phyloP scores from a whole-genome alignment of 306 rosid genomes.

The Notholithocarpus densiflorus region DNA sequence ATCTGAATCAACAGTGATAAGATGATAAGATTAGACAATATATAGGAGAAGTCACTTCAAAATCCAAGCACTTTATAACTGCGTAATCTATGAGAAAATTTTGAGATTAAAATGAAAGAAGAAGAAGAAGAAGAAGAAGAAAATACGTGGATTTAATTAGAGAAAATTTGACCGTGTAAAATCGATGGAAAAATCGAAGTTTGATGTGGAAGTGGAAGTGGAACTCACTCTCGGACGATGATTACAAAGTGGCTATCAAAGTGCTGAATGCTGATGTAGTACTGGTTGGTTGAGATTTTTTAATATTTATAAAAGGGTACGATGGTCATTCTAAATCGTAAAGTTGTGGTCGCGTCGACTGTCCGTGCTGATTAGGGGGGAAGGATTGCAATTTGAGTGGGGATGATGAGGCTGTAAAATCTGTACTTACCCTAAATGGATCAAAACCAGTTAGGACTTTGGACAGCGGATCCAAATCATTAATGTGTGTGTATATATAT shows the following conservation, averaged over 20 bases:
- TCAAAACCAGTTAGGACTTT: no score
- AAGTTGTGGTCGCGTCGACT: background rate
- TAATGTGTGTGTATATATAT: no score
- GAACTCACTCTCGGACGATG: conserved; percentile 2
- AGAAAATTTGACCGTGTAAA: background rate
- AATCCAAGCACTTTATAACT: background rate
- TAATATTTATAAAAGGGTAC: background rate
- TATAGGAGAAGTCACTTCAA: background rate
- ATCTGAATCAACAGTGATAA: conserved; percentile 17
- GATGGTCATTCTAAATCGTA: background rate
- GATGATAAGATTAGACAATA: background rate
- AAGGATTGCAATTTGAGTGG: no score
- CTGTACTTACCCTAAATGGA: no score
- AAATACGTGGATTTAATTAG: background rate
- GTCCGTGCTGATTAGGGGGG: no score
- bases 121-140: no score
- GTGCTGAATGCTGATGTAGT: background rate
- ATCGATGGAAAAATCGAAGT: background rate
- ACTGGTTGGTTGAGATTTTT: background rate
- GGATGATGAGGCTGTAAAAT: no score
- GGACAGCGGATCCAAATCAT: no score
- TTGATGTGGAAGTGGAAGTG: no score
- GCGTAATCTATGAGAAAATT: background rate
- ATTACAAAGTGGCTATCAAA: background rate
- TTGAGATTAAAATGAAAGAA: background rate